These are phyloP conservation scores for Myochromella boudieri DNA, from an alignment of 768 basidiomycete species.

Conservation along the genomic window DNA sequence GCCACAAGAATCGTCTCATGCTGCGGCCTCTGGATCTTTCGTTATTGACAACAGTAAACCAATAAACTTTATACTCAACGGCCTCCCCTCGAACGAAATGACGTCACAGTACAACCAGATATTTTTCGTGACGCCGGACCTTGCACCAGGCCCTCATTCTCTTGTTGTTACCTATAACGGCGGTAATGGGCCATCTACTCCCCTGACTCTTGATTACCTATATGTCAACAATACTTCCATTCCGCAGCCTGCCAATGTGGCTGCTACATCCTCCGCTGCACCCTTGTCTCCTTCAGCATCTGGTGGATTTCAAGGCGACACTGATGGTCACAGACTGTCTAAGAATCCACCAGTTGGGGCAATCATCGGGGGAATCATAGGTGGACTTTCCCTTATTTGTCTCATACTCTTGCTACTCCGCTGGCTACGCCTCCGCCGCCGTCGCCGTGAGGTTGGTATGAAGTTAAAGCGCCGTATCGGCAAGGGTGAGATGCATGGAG, in stretches of 20 bases:
- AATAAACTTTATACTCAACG: constrained; percentile 1
- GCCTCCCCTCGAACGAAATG: neutral
- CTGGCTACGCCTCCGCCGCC: no score
- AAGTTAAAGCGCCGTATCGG: no score
- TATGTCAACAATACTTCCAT: neutral
- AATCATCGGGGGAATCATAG: no score
- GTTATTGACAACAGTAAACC: constrained; percentile 8
- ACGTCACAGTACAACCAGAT: constrained; percentile 2
- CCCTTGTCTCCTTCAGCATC: no score
- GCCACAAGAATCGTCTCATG: neutral
- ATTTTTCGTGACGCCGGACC: constrained; percentile 10
- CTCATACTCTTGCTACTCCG: no score
- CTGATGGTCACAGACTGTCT: no score
- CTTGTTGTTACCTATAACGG: constrained; percentile 10
- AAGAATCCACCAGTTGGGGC: no score
- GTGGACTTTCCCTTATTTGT: no score
- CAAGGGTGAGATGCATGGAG: no score
- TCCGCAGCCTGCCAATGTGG: neutral
- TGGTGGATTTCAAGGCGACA: no score
- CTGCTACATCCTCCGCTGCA: no score
- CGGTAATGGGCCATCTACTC: neutral
- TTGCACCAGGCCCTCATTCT: constrained; percentile 4
- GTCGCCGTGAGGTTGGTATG: no score
- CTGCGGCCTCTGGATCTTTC: neutral
- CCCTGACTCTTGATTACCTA: constrained; percentile 10